Base-by-base conservation (phyloP, 2,329 filamentous ascomycete genomes). In the Rutstroemia sp. region DNA sequence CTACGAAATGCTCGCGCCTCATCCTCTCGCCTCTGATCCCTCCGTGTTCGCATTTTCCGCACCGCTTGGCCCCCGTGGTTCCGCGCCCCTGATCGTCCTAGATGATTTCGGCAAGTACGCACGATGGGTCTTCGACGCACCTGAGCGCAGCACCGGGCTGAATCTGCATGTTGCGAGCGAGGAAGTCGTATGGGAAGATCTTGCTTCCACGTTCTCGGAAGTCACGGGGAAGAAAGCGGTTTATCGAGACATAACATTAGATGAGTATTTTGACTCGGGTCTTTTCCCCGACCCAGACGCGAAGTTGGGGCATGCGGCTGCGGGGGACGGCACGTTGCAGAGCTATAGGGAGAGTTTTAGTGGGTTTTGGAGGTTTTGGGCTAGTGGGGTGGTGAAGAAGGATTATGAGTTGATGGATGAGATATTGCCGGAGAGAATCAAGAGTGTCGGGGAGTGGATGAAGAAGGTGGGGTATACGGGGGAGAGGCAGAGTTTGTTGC, bases 61-160 rank as follows among this genome's bases (percentile, higher is more conserved):
- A 1, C 63, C 63, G 7, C 27, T 65, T 8, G 60, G 63, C 0
- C 18, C 51, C n/a, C 27, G 38, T 3, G 63, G 61, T 4, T 42
- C 19, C 9, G 49, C 53, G 5, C 62, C 63, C 7, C 49, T 65
- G 9, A 66, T 69, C 21, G 58, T 61, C 38, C 57, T 69, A 30
- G 56, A 65, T 2, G 67, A 68, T 41, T 58, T 63, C 9, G 67
- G 61, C 2, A 37, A 55, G 34, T 69, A 69, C 49, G 62, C 56
- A 4, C 56, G 60, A 8, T 69, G 67, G 67, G 38, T 66, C 1
- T 61, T 68, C 21, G 65, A 68, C 49, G 52, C 62, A 44, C 65
- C 65, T 2, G 25, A 54, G 4, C 39, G 59, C 14, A 59, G 60
- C 12, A 61, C 51, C 19, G 67, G 67, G 0, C 34, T 69, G 19